Evolutionary conservation across 805 yeast species (phyloP).

Genomic region (Jamesozyma jinghongensis): DNA sequence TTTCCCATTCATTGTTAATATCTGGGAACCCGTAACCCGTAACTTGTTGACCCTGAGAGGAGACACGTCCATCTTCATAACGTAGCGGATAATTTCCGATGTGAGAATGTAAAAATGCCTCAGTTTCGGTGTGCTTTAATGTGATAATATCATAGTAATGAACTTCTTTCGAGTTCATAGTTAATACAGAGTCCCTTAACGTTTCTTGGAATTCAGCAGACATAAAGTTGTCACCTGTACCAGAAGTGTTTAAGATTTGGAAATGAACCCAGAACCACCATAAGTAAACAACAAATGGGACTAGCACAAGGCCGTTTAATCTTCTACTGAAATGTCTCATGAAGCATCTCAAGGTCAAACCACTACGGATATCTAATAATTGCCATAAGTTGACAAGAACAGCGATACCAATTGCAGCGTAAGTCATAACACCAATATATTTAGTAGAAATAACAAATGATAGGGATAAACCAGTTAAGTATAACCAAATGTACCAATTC

Average conservation of each 20-base stretch:
- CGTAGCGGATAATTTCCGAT: slow-evolving; percentile 68
- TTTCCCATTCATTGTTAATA: slow-evolving; percentile 75
- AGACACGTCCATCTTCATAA: slow-evolving; percentile 92
- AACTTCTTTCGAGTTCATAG: slow-evolving; percentile 59
- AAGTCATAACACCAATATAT: slow-evolving; percentile 92
- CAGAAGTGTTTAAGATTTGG: slow-evolving; percentile 69
- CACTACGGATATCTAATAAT: slow-evolving; percentile 61
- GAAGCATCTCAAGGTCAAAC: slow-evolving; percentile 49
- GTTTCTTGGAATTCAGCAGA: slow-evolving; percentile 92
- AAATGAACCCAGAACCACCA: slow-evolving; percentile 93
- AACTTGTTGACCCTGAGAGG: slow-evolving; percentile 92
- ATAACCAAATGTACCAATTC: slow-evolving; percentile 84
- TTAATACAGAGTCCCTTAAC: slow-evolving; percentile 71
- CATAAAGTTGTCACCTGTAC: slow-evolving; percentile 95
- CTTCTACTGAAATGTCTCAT: slow-evolving; percentile 69
- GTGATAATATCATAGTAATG: slow-evolving; percentile 72
- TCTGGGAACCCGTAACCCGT: slow-evolving; percentile 56
- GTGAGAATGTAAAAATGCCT: slow-evolving; percentile 78
- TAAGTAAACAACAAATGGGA: slow-evolving; percentile 76
- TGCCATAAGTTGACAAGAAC: slow-evolving; percentile 84
- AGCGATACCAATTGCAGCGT: slow-evolving; percentile 77
- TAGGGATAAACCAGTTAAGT: slow-evolving; percentile 72
- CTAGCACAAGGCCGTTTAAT: slow-evolving; percentile 55
- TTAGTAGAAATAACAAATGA: slow-evolving; percentile 93
- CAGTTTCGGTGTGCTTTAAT: slow-evolving; percentile 71